Base-by-base conservation (phyloP, 1,284 basidiomycete species). In the Leccinum variabile region DNA sequence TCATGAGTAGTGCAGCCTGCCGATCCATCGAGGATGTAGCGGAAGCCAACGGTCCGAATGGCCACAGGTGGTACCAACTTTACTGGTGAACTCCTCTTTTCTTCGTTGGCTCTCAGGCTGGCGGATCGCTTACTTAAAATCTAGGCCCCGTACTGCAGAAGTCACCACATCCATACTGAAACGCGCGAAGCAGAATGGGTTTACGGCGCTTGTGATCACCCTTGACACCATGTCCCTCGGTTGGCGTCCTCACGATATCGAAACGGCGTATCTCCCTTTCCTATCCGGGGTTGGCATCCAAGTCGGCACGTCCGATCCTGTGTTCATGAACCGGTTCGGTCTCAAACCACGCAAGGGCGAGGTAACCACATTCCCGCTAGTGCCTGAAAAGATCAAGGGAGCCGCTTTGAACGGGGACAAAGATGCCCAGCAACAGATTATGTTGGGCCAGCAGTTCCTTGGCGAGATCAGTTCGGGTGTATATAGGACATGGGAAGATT, bases 401-500 rank as follows among this genome's bases (percentile, higher is more conserved):
- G 72, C 75, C 59, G 18, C 70, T 77, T 41, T 66, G 33, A 76
- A 71, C 5, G 85, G 84, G 0, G 87, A 91, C 65, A 73, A 76
- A 65, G 72, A 78, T 58, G 75, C 76, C 18, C 71, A 67, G 57
- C 72, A 78, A 60, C 72, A 69, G 16, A 76, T 80, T 16, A 66
- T 75, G 64, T 70, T 90, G 22, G 87, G 87, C 1, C 69, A 57
- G 32, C 80, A 79, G 56, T 91, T 86, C 85, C 69, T 88, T 50
- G 78, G 77, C 62, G 85, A 91, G 73, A 75, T 76, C 11, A 85
- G 82, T 65, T 85, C 87, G 13, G 88, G 88, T 5, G 64, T 77
- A 50, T 90, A 84, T 70, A 80, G 80, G 67, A 76, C 79, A 14
- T 92, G 90, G 90, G 83, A 89, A 59, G 84, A 91, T 61, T 69